These are phyloP conservation scores for Ophiosphaerella korrae DNA, from an alignment of 2,329 filamentous ascomycete genomes.

Conservation along the genomic window DNA sequence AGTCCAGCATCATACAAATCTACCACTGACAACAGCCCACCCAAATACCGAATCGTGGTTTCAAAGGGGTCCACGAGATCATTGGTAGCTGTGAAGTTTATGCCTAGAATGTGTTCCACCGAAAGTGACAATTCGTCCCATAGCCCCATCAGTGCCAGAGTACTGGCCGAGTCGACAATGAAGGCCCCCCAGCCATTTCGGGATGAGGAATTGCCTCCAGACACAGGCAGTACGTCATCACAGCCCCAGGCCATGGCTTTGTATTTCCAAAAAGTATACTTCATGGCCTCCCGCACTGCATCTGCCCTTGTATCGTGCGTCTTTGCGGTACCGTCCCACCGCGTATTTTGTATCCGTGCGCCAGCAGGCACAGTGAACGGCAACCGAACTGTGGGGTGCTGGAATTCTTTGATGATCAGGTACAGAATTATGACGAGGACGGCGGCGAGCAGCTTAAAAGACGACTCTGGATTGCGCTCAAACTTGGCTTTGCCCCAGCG, in stretches of 20 bases:
- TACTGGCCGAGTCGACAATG: slow-evolving; percentile 50
- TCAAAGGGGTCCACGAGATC: slow-evolving; percentile 50
- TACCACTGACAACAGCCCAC: slow-evolving; percentile 47
- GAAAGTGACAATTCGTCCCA: slow-evolving; percentile 50
- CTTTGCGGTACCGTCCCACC: slow-evolving; percentile 43
- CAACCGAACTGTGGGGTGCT: slow-evolving; percentile 33
- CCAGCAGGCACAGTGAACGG: slow-evolving; percentile 19
- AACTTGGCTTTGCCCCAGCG: slow-evolving; percentile 46
- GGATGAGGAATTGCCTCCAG: slow-evolving; percentile 40
- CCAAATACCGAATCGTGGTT: slow-evolving; percentile 50
- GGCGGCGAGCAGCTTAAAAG: slow-evolving; percentile 49
- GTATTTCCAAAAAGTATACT: slow-evolving; percentile 49
- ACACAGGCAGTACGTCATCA: slow-evolving; percentile 48
- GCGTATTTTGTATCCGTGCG: slow-evolving; percentile 39
- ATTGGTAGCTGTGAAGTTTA: slow-evolving; percentile 44
- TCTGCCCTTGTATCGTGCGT: slow-evolving; percentile 43
- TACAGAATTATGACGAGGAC: slow-evolving; percentile 49
- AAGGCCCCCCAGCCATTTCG: slow-evolving; percentile 52
- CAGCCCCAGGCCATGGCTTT: slow-evolving; percentile 47
- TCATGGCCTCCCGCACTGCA: slow-evolving; percentile 47
- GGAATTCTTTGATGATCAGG: slow-evolving; percentile 47
- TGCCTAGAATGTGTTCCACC: slow-evolving; percentile 46
- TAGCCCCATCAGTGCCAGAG: slow-evolving; percentile 49
- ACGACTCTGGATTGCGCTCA: slow-evolving; percentile 47
- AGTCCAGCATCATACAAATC: slow-evolving; percentile 50